A percentile compares a stretch with the other conserved stretches of the same genome.
phyloP scores from a whole-genome alignment of 139 green algal species.

The Coelastrella sp. region DNA sequence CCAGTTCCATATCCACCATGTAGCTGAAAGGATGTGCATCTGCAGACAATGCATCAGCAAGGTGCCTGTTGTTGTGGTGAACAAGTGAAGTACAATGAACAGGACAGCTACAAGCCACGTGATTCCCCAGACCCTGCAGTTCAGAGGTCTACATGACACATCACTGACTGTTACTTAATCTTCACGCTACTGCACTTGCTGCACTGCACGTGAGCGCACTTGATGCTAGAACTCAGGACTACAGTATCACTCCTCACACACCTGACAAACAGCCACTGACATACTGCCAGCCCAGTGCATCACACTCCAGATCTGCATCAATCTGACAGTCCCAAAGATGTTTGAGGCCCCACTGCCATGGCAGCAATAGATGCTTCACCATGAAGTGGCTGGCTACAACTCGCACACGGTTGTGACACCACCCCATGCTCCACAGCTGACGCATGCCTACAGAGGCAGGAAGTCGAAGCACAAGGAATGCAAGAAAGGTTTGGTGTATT shows the following conservation, averaged over 20 bases:
- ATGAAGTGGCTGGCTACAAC: constrained; percentile 86
- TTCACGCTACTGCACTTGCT: no score
- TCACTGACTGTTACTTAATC: no score
- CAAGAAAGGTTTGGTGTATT: no score
- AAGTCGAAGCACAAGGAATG: no score
- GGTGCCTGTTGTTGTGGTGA: not conserved
- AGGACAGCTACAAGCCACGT: no score
- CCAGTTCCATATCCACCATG: constrained; percentile 80
- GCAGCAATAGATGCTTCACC: constrained; percentile 94
- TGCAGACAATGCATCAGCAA: constrained; percentile 27
- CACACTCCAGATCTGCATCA: constrained; percentile 93
- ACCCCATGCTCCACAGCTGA: constrained; percentile 89
- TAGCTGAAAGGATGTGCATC: constrained; percentile 86
- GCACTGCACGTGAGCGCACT: no score
- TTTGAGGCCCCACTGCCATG: constrained; percentile 96
- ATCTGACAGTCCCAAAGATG: constrained; percentile 93
- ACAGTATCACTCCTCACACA: no score
- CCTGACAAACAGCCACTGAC: constrained; percentile 77
- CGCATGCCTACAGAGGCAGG: constrained; percentile 79
- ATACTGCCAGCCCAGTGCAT: constrained; percentile 88
- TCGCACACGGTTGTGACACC: constrained; percentile 87
- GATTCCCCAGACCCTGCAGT: no score
- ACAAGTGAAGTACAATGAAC: no score
- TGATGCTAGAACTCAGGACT: no score
- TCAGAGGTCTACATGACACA: no score